Conservation (phyloP, 371 early-diverging fungal genomes). For the Funneliformis caledonium region DNA sequence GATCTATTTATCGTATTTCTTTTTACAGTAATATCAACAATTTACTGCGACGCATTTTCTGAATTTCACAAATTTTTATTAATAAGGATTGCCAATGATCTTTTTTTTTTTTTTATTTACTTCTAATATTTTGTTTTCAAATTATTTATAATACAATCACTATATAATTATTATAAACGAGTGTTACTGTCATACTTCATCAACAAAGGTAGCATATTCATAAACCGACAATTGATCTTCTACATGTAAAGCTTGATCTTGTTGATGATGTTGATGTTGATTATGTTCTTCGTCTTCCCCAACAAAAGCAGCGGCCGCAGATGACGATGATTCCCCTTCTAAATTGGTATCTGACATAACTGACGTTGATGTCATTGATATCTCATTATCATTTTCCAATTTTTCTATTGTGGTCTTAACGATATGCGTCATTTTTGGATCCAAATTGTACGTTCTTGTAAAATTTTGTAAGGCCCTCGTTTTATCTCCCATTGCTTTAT, state of each 20-base stretch:
- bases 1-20: no score
- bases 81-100: no score
- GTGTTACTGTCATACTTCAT: background rate
- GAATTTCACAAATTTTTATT: no score
- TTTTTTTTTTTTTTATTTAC: no score
- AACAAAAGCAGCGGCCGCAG: background rate
- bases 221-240: background rate
- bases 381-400: conserved; percentile 40
- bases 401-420: conserved; percentile 61
- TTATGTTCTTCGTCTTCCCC: background rate
- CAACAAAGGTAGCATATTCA: background rate
- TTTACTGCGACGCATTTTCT: no score
- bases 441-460: conserved; percentile 66
- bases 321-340: background rate
- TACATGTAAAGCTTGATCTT: background rate
- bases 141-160: background rate
- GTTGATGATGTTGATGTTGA: background rate
- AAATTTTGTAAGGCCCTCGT: conserved; percentile 61
- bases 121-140: background rate
- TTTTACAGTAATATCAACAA: no score
- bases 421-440: conserved; percentile 54
- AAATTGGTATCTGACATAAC: background rate
- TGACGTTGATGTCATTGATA: conserved; percentile 9
- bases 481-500: conserved; percentile 58
- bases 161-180: background rate